A percentile compares a stretch with the other conserved stretches of the same genome.
These are phyloP conservation scores for Nepenthes mirabilis DNA, from an alignment of 148 eudicot genomes.

Conservation along the genomic window DNA sequence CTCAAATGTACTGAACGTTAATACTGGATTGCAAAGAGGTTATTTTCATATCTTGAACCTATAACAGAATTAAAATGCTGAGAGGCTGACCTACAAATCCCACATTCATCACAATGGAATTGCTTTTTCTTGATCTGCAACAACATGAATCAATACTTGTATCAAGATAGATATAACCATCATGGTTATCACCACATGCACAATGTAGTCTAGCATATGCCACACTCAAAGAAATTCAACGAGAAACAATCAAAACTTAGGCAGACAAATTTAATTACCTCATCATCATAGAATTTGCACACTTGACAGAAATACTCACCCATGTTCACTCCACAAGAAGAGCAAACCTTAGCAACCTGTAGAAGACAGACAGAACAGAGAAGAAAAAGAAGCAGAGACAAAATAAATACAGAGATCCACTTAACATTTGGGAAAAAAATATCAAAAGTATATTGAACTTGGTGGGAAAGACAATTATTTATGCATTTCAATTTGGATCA, in stretches of 20 bases:
- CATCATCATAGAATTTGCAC: slow-evolving; percentile 79
- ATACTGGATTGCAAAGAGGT: no score
- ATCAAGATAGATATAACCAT: not conserved
- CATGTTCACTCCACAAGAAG: slow-evolving; percentile 59
- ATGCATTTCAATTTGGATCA: no score
- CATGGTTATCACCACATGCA: not conserved
- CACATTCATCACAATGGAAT: slow-evolving; percentile 88
- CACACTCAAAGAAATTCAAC: not conserved
- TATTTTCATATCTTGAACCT: no score
- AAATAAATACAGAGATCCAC: no score
- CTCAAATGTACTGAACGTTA: no score
- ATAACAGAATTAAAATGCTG: no score
- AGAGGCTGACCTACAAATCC: slow-evolving; percentile 72
- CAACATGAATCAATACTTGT: slow-evolving; percentile 2
- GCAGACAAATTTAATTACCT: slow-evolving; percentile 24
- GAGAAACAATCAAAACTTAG: not conserved
- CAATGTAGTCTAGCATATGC: not conserved
- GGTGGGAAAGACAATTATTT: no score
- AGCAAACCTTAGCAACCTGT: slow-evolving; percentile 60
- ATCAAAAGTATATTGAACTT: no score
- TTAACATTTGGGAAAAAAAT: no score
- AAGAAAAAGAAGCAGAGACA: not conserved
- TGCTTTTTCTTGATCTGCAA: slow-evolving; percentile 57
- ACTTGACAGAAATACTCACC: slow-evolving; percentile 74
- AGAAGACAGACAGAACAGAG: not conserved